phyloP scores from a whole-genome alignment of 1,139 yeast species.

The Diutina scorzettiae region DNA sequence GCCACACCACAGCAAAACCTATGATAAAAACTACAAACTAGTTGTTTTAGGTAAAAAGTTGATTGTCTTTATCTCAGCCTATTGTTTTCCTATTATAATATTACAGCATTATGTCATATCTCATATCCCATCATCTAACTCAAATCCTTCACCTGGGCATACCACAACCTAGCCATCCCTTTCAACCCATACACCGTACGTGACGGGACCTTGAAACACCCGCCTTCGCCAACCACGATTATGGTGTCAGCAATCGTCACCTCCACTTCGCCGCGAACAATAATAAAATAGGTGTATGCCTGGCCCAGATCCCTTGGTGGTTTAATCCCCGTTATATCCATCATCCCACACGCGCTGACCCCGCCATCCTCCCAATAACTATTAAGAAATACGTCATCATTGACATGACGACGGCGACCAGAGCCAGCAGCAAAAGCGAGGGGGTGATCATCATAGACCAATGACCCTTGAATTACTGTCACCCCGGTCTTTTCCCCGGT shows the following conservation, averaged over 20 bases:
- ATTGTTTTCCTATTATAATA: no score
- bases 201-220: not conserved
- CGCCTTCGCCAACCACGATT: not conserved
- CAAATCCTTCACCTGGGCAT: not conserved
- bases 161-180: not conserved
- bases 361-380: not conserved
- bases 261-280: not conserved
- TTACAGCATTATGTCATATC: no score
- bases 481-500: not conserved
- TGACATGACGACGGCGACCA: not conserved
- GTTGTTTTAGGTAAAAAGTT: no score
- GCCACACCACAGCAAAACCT: no score
- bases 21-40: no score
- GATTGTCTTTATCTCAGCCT: no score
- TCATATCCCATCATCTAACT: no score
- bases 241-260: not conserved
- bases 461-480: not conserved
- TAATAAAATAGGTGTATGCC: not conserved
- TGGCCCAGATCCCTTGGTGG: constrained; percentile 3
- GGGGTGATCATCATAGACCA: not conserved
- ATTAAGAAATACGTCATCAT: not conserved
- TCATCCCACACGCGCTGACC: constrained; percentile 2
- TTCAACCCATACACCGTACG: not conserved
- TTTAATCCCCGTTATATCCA: constrained; percentile 1
- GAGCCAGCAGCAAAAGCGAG: not conserved